Conservation (phyloP, 2,329 filamentous ascomycete genomes). For the Epichloe festucae region DNA sequence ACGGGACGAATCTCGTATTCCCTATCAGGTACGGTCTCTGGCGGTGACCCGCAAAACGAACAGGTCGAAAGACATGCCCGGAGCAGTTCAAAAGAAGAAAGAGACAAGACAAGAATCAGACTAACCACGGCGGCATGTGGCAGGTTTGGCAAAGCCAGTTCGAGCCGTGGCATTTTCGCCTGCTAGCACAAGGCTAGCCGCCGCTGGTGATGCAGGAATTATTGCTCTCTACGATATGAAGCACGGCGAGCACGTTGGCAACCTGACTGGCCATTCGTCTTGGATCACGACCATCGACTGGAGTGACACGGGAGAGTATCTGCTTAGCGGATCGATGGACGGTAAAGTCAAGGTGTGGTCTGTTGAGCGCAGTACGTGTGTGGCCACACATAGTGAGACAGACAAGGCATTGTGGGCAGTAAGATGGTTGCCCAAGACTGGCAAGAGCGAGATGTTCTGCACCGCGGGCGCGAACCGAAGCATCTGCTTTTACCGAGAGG, state of each 20-base stretch:
- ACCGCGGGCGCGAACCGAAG: conserved; percentile 65
- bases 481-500: conserved; percentile 74
- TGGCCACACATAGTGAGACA: conserved; percentile 86
- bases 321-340: conserved; percentile 79
- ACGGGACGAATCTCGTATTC: conserved; percentile 77
- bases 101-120: neutral
- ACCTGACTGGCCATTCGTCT: conserved; percentile 62
- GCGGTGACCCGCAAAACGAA: neutral
- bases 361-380: conserved; percentile 67
- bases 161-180: conserved; percentile 82
- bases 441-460: conserved; percentile 59
- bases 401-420: conserved; percentile 76
- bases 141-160: conserved; percentile 76
- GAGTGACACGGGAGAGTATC: conserved; percentile 83
- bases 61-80: neutral
- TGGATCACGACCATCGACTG: conserved; percentile 91
- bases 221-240: conserved; percentile 88
- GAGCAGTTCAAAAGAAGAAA: neutral
- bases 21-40: conserved; percentile 47
- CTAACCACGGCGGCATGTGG: neutral
- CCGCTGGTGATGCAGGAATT: conserved; percentile 75
- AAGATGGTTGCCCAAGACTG: conserved; percentile 66
- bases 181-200: conserved; percentile 69
- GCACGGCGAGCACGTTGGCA: conserved; percentile 85
- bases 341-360: conserved; percentile 96